Conservation (phyloP, 805 yeast species). For the Teunomyces barrocoloradensis region DNA sequence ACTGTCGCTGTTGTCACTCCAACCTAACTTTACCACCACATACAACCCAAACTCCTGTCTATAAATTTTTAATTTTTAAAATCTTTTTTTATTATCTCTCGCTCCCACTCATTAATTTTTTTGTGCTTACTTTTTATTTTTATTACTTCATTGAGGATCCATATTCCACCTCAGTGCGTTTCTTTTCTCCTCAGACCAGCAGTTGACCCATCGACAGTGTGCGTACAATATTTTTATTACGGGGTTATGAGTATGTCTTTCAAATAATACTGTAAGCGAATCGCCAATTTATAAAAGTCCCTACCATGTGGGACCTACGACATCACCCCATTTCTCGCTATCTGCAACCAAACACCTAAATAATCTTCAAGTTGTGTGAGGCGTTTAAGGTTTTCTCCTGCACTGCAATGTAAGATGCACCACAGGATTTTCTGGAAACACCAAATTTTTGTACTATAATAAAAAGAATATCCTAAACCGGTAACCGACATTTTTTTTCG, state of each 20-base stretch:
- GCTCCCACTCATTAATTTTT: not conserved
- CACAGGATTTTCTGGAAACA: not conserved
- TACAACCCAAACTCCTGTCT: not conserved
- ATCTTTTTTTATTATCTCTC: not conserved
- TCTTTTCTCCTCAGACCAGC: not conserved
- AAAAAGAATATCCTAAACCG: not conserved
- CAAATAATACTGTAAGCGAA: not conserved
- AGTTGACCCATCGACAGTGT: not conserved
- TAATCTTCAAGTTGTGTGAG: not conserved
- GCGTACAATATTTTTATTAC: not conserved
- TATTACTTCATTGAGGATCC: not conserved
- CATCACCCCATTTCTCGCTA: not conserved
- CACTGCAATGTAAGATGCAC: conserved; percentile 1
- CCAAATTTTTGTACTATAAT: not conserved
- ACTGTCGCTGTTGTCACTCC: not conserved
- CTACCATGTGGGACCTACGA: too few species aligned
- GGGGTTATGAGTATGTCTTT: not conserved
- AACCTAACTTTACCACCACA: not conserved
- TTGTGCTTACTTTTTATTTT: not conserved
- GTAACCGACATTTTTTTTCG: not conserved
- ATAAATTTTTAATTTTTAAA: not conserved
- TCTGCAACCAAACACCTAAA: not conserved
- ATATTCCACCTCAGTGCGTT: not conserved
- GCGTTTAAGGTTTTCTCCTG: conserved; percentile 1
- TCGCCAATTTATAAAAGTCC: not conserved